Evolutionary conservation across 768 basidiomycete genomes (phyloP).

Genomic region (Suillus tomentosus): DNA sequence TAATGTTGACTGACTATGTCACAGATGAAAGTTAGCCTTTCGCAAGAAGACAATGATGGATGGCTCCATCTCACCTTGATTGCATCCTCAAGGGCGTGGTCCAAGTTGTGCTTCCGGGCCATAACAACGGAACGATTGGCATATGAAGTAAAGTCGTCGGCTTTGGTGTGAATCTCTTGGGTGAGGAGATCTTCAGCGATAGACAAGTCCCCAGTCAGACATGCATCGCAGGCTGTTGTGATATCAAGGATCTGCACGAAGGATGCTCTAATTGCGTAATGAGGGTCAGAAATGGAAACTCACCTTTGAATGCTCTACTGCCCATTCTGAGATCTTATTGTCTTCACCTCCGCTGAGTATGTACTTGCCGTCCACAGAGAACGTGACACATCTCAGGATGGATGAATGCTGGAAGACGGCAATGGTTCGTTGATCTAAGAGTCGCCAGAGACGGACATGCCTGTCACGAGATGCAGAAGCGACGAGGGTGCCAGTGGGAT

Average conservation of each 20-base stretch:
- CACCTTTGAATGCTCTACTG: not conserved
- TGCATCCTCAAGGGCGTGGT: not conserved
- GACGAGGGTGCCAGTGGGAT: too few species aligned
- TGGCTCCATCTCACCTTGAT: not conserved
- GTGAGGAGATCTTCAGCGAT: not conserved
- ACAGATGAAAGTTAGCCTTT: not conserved
- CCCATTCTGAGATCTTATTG: not conserved
- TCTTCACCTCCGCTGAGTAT: not conserved
- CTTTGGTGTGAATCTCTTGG: not conserved
- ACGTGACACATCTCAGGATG: fast-evolving
- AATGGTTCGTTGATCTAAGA: not conserved
- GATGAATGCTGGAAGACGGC: not conserved
- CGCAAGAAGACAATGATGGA: not conserved
- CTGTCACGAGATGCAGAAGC: too few species aligned
- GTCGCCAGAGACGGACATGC: not conserved
- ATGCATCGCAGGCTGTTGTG: not conserved
- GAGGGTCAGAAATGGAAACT: not conserved
- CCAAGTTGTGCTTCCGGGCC: not conserved
- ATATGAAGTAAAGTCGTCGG: not conserved
- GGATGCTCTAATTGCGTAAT: not conserved
- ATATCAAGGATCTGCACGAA: not conserved
- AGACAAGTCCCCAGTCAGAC: not conserved
- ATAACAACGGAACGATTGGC: not conserved
- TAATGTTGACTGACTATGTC: not conserved
- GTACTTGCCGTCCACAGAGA: not conserved